Base-by-base conservation (phyloP, 768 basidiomycete genomes). In the Gymnopilus dilepis region DNA sequence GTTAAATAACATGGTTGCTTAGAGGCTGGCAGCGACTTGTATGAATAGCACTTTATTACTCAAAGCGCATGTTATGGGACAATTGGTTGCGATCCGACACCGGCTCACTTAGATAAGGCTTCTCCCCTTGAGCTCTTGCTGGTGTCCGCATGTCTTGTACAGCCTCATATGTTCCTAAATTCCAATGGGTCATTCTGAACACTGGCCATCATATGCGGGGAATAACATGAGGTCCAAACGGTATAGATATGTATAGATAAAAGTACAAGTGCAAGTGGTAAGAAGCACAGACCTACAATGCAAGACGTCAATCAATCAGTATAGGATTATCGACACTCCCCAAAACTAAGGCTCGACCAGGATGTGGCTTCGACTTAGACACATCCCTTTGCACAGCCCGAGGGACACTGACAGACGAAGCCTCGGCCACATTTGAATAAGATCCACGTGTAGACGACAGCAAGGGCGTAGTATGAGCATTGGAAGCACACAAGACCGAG, bases 271-370 rank as follows among this genome's bases (percentile, higher is more conserved):
- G 22, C 22, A 8, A 34, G 4, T 8, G 24, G 11, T 12, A 19
- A 47, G 34, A 21, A 31, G 42, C 21, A 60, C 52, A 21, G 28
- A 43, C 56, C 50, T 22, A 26, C 26, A 52, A 45, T 22, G 4
- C 43, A 58, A 40, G 24, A 24, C 24, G 42, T 63, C 31, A 63
- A 55, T 66, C 65, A 37, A 66, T 63, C 19, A 48, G 22, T 55
- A 66, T 63, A 24, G 62, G 62, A 48, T 66, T 61, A 33, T 61
- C 58, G 11, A 33, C 15, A 31, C 42, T 58, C 21, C 61, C 61
- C 6, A 33, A 58, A 22, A 38, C 28, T 41, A 17, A 56, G n/a
- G 47, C 26, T 15, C 7, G 47, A 47, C 47, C 30, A 31, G 30
- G 9, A 50, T 22, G 28, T 31, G 28, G 30, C 17, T 8, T n/a